These are phyloP conservation scores for Botryosphaeria agaves DNA, from an alignment of 2,329 filamentous ascomycete species.

Conservation along the genomic window DNA sequence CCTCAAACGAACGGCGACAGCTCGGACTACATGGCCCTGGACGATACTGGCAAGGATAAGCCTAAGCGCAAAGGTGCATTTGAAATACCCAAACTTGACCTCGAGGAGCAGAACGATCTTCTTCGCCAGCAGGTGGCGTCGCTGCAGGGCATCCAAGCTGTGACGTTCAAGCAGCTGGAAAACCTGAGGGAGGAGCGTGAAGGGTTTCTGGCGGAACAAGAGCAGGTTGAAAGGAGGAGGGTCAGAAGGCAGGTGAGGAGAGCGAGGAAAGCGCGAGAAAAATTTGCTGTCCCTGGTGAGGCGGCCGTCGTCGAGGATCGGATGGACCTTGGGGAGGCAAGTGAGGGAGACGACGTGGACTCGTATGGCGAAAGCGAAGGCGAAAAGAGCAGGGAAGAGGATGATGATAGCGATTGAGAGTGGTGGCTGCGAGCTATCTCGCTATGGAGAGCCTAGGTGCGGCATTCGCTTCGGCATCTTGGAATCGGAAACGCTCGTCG, in stretches of 20 bases:
- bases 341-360: too few species aligned
- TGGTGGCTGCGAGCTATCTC: too few species aligned
- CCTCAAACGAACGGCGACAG: slow-evolving; percentile 4
- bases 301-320: too few species aligned
- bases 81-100: slow-evolving; percentile 12
- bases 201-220: slow-evolving; percentile 9
- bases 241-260: not conserved
- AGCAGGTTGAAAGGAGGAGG: not conserved
- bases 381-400: too few species aligned
- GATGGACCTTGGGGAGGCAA: too few species aligned
- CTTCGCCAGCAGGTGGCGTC: slow-evolving; percentile 21
- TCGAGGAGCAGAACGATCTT: slow-evolving; percentile 17
- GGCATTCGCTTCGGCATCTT: too few species aligned
- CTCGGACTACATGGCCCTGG: slow-evolving; percentile 21
- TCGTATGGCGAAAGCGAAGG: too few species aligned
- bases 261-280: too few species aligned
- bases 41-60: slow-evolving; percentile 5
- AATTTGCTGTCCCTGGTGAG: too few species aligned
- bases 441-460: too few species aligned
- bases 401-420: too few species aligned
- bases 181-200: slow-evolving; percentile 24
- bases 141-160: slow-evolving; percentile 26
- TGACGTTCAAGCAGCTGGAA: slow-evolving; percentile 26
- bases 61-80: slow-evolving; percentile 5
- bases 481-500: too few species aligned